Evolutionary conservation across 2,329 filamentous ascomycete genomes (phyloP).

Genomic region (Aspergillus piperis): DNA sequence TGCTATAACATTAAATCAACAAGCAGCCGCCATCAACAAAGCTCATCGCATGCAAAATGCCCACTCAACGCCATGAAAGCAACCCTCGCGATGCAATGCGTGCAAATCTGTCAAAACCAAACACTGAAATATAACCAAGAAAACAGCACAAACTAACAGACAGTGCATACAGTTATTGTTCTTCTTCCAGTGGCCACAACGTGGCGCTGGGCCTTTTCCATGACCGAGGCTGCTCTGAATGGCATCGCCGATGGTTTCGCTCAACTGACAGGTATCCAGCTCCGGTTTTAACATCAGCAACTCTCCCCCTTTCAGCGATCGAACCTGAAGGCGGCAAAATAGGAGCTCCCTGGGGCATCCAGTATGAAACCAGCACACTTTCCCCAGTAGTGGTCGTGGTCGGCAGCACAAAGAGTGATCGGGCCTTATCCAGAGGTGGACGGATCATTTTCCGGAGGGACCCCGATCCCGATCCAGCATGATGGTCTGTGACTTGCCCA

Average conservation of each 20-base stretch:
- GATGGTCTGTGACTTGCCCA: not conserved
- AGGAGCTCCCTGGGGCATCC: conserved; percentile 17
- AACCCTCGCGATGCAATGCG: not conserved
- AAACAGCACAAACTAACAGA: not conserved
- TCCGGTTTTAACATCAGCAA: not conserved
- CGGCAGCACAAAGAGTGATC: conserved; percentile 34
- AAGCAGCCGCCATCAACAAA: not conserved
- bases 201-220: conserved; percentile 40
- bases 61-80: not conserved
- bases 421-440: conserved; percentile 33
- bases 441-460: conserved; percentile 33
- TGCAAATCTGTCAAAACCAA: not conserved
- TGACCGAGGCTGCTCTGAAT: conserved; percentile 41
- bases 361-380: conserved; percentile 24
- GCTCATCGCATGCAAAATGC: not conserved
- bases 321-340: not conserved
- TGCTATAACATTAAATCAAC: not conserved
- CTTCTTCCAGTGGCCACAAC: conserved; percentile 40
- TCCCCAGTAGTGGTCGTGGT: conserved; percentile 23
- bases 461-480: conserved; percentile 3
- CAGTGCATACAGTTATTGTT: conserved; percentile 15
- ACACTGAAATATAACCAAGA: not conserved
- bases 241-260: conserved; percentile 37
- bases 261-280: conserved; percentile 16
- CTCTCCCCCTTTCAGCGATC: conserved; percentile 7